Base-by-base conservation (phyloP, 208 protist genomes). In the Acanthamoeba castellanii region DNA sequence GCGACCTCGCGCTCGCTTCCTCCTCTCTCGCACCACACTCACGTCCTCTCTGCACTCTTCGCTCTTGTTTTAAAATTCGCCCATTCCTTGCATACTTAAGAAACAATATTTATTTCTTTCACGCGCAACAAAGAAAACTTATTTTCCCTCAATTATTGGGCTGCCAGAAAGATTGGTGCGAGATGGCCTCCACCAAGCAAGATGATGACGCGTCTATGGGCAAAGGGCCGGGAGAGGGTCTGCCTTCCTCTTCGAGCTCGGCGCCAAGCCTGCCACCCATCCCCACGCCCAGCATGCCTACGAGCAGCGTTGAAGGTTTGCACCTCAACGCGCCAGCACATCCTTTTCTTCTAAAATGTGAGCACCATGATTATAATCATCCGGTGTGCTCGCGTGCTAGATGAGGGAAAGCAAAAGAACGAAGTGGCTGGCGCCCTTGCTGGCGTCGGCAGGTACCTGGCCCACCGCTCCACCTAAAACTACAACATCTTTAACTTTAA, bases 371-470 rank as follows among this genome's bases (percentile, higher is more conserved):
- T 16, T 64, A 52, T 4, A 52, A 52, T 52, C 4, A 52, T 11
- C 47, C 47, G 47, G 47, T 52, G 47, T 76, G 37, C 34, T 76
- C 11, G 5, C 59, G 5, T 64, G 59, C 18, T 5, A 81, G 72
- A 81, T 25, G 72, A 81, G 18, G 72, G 72, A 22, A 81, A 81
- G 34, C 3, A 78, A 42, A 78, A 78, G 70, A 81, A 81, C 72
- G 72, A 81, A 32, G 72, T 81, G 72, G 72, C 72, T 81, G 72
- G 72, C 22, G 72, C 72, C 30, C 72, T 81, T 7, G 72, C 72
- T 20, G 72, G 72, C 37, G 22, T 81, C 11, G 72, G 72, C 72
- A 81, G 72, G 72, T 81, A 50, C 55, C 20, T 13, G 2, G 2
- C 9, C 55, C 18, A 13, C 55, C 18, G 5, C 16, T 61, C 59